phyloP scores from a whole-genome alignment of 257 asterid species.

The Salvia miltiorrhiza region DNA sequence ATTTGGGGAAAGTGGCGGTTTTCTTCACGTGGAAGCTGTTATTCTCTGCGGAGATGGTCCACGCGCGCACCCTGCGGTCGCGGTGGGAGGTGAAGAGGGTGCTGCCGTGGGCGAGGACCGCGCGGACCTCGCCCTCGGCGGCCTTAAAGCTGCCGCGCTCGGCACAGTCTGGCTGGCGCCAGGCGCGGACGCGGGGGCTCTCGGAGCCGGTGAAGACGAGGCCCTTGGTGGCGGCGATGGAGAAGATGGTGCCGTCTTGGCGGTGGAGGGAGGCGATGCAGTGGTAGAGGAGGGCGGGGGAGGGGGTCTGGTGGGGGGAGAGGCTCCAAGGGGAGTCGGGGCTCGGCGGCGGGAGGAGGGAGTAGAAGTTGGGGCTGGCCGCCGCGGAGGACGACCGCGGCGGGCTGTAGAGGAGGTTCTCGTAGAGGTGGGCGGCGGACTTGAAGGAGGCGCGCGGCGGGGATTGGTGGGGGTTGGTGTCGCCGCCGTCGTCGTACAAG shows the following conservation, averaged over 20 bases:
- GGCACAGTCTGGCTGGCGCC: slow-evolving; percentile 82
- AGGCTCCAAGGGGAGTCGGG: slow-evolving; percentile 90
- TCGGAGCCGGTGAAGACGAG: slow-evolving; percentile 81
- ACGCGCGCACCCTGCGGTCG: slow-evolving; percentile 52
- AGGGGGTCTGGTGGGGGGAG: slow-evolving; percentile 81
- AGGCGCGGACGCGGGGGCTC: slow-evolving; percentile 69
- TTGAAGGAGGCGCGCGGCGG: slow-evolving; percentile 46
- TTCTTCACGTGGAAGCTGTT: slow-evolving; percentile 62
- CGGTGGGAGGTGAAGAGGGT: slow-evolving; percentile 69
- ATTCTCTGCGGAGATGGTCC: slow-evolving; percentile 41
- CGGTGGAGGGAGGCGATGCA: slow-evolving; percentile 90
- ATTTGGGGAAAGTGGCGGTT: slow-evolving; percentile 42
- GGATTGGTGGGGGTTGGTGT: slow-evolving; percentile 25
- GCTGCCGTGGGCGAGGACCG: slow-evolving; percentile 60
- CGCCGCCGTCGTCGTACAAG: slow-evolving; percentile 33
- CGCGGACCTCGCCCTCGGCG: slow-evolving; percentile 50
- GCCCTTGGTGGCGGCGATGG: slow-evolving; percentile 60
- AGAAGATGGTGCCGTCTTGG: slow-evolving; percentile 70
- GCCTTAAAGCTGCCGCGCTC: slow-evolving; percentile 63
- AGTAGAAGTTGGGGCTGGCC: slow-evolving; percentile 27
- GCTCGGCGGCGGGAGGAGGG: slow-evolving; percentile 53
- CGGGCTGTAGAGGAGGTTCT: slow-evolving; percentile 59
- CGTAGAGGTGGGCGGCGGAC: slow-evolving; percentile 32
- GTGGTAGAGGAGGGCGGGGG: slow-evolving; percentile 76
- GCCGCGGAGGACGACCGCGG: slow-evolving; percentile 44